Evolutionary conservation across 805 yeast genomes (phyloP), one percentile per base, ranked within the genome.

Genomic region (Kodamaea neixiangensis): DNA sequence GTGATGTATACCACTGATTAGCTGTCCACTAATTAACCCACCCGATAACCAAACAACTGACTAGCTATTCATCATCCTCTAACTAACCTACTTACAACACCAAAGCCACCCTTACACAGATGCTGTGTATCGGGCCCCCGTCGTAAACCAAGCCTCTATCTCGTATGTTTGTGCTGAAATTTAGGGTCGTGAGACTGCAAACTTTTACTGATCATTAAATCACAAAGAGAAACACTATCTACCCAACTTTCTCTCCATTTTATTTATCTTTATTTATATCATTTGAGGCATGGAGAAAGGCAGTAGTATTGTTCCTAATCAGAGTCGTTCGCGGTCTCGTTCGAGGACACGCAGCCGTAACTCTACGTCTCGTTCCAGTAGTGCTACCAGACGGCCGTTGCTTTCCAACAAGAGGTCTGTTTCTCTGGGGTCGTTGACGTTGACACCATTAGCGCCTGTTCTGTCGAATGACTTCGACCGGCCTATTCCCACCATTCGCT

Each of bases 401-500:
- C 43, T 50, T 11, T 25, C 49, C 3, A 61, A 75, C 4, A 65
- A 62, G 46, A 57, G 75, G 49, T 70, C 77, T 17, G 62, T 73
- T 31, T 68, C 76, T 11, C 61, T 73, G 20, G 34, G 47, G 1
- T 48, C 51, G 47, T 34, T 48, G 33, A 48, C 43, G 20, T 29
- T 48, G 35, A 43, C 51, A 3, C 46, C 47, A 14, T 44, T 34
- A 20, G 43, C 22, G 7, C 41, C 17, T 14, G 31, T 14, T 13
- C 41, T 34, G 47, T 10, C 20, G 15, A 57, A 67, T 21, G 69
- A 65, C 13, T 50, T 58, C 19, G 71, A 66, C 22, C 68, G 63
- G 33, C 43, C 76, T 53, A 59, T 80, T 67, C 61, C 87, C 68
- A 44, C 80, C 64, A 79, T 85, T 5, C 76, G 77, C 42, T 87